Base-by-base conservation (phyloP, 176 grass and related monocot species). In the Dendrocalamus sinicus region DNA sequence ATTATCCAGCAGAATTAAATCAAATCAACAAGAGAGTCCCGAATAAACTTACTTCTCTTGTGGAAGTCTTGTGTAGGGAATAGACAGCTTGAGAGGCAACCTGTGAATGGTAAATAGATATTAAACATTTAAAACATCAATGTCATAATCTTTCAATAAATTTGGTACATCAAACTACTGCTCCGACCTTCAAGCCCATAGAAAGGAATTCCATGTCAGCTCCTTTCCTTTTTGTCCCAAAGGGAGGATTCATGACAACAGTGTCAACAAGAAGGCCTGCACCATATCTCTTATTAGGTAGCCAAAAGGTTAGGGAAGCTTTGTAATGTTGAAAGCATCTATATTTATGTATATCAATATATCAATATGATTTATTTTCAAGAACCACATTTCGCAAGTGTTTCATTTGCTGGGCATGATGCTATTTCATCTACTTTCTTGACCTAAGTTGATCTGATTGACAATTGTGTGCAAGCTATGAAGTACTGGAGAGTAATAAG, bases 161-260 rank as follows among this genome's bases (percentile, higher is more conserved):
- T 72, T 20, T n/a, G 22, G 0, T 13, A 35, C 2, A 44, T 8
- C 1, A 87, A 91, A 77, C 72, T 55, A 5, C 5, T 75, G n/a
- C 77, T 83, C 63, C 87, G 9, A 95, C 96, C 88, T 96, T 96
- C 77, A 99, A 88, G 78, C 86, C 93, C 90, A 89, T 81, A 85
- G 74, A 91, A 39, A 99, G 88, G 62, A 99, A 99, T 55, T 96
- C 93, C 90, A 94, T 92, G 54, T 99, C 96, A 48, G 88, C 89
- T 44, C 96, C 96, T 81, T 92, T 94, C 69, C 78, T 96, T 77
- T 87, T 87, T 75, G 93, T 89, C 75, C 96, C 96, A 84, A 99
- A 99, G 47, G 96, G 93, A 83, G 96, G 96, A 80, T 99, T 96
- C 96, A 98, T 96, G 67, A 98, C 96, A 89, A 96, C 84, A 74